Percentiles rank a stretch among this genome's conserved stretches.
These are phyloP conservation scores for Angomonas deanei DNA, from an alignment of 208 protist species.

Conservation along the genomic window DNA sequence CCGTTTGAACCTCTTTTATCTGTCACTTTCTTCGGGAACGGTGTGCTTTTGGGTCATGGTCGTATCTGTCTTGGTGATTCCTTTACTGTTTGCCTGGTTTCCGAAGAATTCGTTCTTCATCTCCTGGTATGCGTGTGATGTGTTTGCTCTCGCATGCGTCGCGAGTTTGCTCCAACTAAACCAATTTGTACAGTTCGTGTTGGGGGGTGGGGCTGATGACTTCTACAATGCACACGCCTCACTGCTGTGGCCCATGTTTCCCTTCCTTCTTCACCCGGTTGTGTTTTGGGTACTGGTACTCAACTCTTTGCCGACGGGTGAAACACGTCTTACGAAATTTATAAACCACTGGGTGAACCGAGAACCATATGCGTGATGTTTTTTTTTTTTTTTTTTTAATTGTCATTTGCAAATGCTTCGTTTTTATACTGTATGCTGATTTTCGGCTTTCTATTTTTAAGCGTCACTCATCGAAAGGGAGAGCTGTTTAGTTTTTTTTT, in stretches of 20 bases:
- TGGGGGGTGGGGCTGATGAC: conserved; percentile 41
- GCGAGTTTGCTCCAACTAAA: conserved; percentile 86
- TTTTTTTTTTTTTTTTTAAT: conserved; percentile 3
- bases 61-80: conserved; percentile 37
- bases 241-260: conserved; percentile 46
- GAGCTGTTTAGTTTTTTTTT: too few relatives aligned
- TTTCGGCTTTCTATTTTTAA: too few relatives aligned
- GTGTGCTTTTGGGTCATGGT: conserved; percentile 18
- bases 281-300: not conserved
- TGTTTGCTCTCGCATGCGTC: conserved; percentile 83
- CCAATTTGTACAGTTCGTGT: conserved; percentile 88
- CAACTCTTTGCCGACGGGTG: too few relatives aligned
- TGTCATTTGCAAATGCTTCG: not conserved
- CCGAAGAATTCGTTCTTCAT: conserved; percentile 36
- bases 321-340: too few relatives aligned
- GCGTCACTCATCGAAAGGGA: too few relatives aligned
- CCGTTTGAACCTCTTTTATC: conserved; percentile 3
- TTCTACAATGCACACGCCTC: conserved; percentile 44
- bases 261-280: not conserved
- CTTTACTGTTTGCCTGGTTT: conserved; percentile 25
- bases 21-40: conserved; percentile 3
- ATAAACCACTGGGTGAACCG: too few relatives aligned
- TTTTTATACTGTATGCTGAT: too few relatives aligned
- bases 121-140: conserved; percentile 91
- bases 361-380: too few relatives aligned